A percentile compares a stretch with the other conserved stretches of the same genome.
Conservation (phyloP, 306 rosid genomes). For the Trifolium dubium region DNA sequence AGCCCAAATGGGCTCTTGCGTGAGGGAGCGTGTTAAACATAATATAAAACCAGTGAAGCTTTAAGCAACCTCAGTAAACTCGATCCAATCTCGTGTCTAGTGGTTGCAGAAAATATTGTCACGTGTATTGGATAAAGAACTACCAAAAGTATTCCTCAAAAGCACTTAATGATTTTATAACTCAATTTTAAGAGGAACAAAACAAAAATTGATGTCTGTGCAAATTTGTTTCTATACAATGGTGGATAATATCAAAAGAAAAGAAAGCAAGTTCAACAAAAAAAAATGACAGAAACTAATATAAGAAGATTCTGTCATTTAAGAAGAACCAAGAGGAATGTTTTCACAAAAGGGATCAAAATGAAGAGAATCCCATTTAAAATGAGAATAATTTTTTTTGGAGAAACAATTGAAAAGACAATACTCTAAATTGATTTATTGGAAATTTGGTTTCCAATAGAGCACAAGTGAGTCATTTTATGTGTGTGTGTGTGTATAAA, state of each 20-base stretch:
- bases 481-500: too few relatives aligned
- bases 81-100: slow-evolving; percentile 12
- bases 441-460: slow-evolving; percentile 15
- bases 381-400: slow-evolving; percentile 17
- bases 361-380: slow-evolving; percentile 1
- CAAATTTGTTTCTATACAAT: slow-evolving; percentile 17
- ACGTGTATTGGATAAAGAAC: slow-evolving; percentile 2
- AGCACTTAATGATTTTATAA: slow-evolving; percentile 19
- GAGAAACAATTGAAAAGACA: slow-evolving; percentile 14
- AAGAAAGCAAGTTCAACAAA: not conserved
- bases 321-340: slow-evolving; percentile 12
- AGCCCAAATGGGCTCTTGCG: too few relatives aligned
- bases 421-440: slow-evolving; percentile 23
- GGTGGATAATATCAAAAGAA: slow-evolving; percentile 19
- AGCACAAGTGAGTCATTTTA: not conserved
- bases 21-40: too few relatives aligned
- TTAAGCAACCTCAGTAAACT: slow-evolving; percentile 29
- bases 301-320: not conserved
- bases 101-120: not conserved
- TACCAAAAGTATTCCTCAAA: not conserved
- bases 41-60: slow-evolving; percentile 18
- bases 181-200: not conserved
- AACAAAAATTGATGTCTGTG: slow-evolving; percentile 23
- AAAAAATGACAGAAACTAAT: slow-evolving; percentile 19
- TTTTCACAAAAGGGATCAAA: slow-evolving; percentile 21